Evolutionary conservation across 2,329 filamentous ascomycete species (phyloP).

Genomic region (Pseudogymnoascus sp.): DNA sequence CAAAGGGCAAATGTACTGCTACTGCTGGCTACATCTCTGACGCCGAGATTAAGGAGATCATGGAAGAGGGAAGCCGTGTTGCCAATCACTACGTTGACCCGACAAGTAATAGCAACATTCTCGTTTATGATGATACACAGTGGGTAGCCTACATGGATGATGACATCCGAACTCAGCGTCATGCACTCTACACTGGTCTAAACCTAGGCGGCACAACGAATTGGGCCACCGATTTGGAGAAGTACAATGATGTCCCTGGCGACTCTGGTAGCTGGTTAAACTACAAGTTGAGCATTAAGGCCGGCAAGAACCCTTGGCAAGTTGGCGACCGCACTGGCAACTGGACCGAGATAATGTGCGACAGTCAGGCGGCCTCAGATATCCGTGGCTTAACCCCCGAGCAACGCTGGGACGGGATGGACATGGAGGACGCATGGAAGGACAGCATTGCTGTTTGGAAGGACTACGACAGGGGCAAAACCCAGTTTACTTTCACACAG

Average conservation of each 20-base stretch:
- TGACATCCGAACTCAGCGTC: conserved; percentile 20
- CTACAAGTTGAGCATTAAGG: conserved; percentile 3
- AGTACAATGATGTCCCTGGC: neutral
- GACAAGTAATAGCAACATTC: conserved; percentile 17
- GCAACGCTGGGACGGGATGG: conserved; percentile 23
- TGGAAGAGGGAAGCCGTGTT: conserved; percentile 11
- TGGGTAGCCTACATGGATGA: conserved; percentile 25
- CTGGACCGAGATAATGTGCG: conserved; percentile 24
- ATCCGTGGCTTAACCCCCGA: conserved; percentile 10
- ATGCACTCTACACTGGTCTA: conserved; percentile 16
- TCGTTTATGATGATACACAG: conserved; percentile 20
- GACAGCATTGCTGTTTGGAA: conserved; percentile 23
- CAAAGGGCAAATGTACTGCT: conserved; percentile 26
- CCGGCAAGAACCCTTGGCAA: conserved; percentile 17
- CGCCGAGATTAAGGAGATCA: conserved; percentile 29
- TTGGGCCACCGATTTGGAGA: conserved; percentile 30
- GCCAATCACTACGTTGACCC: conserved; percentile 15
- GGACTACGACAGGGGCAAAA: neutral
- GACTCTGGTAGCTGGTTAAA: neutral
- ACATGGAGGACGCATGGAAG: conserved; percentile 23
- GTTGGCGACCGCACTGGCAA: conserved; percentile 17
- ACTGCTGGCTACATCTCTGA: conserved; percentile 31
- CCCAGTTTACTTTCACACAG: neutral
- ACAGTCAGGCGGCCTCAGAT: neutral
- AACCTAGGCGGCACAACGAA: conserved; percentile 28